A percentile compares a stretch with the other conserved stretches of the same genome.
These are phyloP conservation scores for Rhododendron griersonianum DNA, from an alignment of 148 eudicot species.

Conservation along the genomic window DNA sequence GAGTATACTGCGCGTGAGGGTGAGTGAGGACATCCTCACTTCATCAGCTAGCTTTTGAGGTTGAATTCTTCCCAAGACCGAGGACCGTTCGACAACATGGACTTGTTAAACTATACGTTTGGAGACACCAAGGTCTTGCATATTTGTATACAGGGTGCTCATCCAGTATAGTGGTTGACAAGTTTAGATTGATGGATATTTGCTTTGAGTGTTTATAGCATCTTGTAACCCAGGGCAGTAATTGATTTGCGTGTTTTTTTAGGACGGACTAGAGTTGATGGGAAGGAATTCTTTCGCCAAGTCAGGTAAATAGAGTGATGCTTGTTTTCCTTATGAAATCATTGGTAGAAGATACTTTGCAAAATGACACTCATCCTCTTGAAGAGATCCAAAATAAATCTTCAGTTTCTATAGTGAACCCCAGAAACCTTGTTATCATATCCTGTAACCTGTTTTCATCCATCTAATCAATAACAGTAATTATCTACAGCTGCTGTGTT, in stretches of 20 bases:
- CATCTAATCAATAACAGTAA: neutral
- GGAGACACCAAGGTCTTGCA: neutral
- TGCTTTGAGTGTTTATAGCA: neutral
- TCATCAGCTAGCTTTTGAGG: neutral
- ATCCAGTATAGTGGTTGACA: neutral
- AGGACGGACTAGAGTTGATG: slow-evolving; percentile 93
- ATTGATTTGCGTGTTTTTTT: slow-evolving; percentile 11
- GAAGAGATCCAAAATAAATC: neutral
- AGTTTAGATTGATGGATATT: neutral
- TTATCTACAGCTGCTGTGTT: neutral
- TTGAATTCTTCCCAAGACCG: neutral
- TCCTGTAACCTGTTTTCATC: neutral
- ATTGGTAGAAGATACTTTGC: neutral
- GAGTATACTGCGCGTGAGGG: neutral
- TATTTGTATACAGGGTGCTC: neutral
- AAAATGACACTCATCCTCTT: neutral
- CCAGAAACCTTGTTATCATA: neutral
- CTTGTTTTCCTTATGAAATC: neutral
- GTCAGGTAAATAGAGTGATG: slow-evolving; percentile 53
- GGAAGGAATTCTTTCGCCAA: slow-evolving; percentile 97
- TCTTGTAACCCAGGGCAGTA: neutral
- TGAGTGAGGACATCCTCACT: neutral
- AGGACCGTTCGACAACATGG: neutral
- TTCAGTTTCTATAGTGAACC: neutral
- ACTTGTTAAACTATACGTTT: neutral